A percentile compares a stretch with the other conserved stretches of the same genome.
Evolutionary conservation across 371 early-diverging fungal species (phyloP).

Genomic region (Mucor velutinosus): DNA sequence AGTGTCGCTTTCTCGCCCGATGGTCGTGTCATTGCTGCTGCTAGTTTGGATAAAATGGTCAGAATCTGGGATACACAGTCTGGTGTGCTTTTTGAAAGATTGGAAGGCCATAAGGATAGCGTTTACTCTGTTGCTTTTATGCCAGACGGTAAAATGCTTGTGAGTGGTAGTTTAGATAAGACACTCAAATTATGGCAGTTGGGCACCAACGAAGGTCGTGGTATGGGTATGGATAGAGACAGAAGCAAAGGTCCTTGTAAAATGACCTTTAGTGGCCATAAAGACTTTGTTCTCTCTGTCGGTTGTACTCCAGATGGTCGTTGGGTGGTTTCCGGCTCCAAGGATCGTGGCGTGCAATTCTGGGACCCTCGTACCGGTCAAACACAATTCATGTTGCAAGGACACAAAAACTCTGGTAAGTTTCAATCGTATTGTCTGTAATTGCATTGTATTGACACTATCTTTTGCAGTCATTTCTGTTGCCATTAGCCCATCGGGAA

Average conservation of each 20-base stretch:
- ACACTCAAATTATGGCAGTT: constrained; percentile 94
- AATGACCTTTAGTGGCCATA: constrained; percentile 61
- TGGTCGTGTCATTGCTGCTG: constrained; percentile 70
- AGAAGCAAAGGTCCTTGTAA: constrained; percentile 49
- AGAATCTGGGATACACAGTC: constrained; percentile 87
- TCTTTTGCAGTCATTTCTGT: constrained; percentile 84
- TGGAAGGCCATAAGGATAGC: constrained; percentile 93
- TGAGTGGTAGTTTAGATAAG: constrained; percentile 92
- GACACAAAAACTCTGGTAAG: constrained; percentile 93
- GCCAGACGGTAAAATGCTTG: constrained; percentile 85
- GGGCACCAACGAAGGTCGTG: constrained; percentile 32
- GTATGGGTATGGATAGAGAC: constrained; percentile 30
- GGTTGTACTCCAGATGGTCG: constrained; percentile 91
- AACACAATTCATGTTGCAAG: constrained; percentile 91
- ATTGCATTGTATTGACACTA: not conserved
- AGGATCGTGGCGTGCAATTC: constrained; percentile 95
- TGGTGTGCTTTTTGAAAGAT: constrained; percentile 75
- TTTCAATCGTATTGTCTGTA: not conserved
- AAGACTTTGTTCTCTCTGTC: constrained; percentile 95
- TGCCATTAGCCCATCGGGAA: constrained; percentile 78
- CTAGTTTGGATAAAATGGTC: constrained; percentile 87
- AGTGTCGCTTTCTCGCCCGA: constrained; percentile 87
- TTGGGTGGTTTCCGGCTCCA: constrained; percentile 94
- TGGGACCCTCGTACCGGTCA: constrained; percentile 88
- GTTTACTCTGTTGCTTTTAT: constrained; percentile 95